Conservation (phyloP, 371 early-diverging fungal species). For the Mucor mucedo region DNA sequence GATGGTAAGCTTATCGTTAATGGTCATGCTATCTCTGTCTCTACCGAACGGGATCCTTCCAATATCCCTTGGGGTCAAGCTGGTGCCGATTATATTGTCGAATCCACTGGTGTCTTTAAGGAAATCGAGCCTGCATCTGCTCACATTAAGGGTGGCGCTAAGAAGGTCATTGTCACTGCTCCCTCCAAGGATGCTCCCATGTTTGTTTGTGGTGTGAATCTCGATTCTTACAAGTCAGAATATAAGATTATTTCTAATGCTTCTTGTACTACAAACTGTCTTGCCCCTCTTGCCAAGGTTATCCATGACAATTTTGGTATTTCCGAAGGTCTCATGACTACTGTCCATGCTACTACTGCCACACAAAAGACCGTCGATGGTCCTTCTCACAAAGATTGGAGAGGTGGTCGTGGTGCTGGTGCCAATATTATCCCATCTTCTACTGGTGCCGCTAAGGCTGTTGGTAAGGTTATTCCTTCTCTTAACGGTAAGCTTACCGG, state of each 20-base stretch:
- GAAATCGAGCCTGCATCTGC: slow-evolving; percentile 83
- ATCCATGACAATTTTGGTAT: slow-evolving; percentile 95
- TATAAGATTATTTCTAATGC: slow-evolving; percentile 97
- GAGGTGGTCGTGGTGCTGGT: slow-evolving; percentile 92
- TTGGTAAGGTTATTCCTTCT: slow-evolving; percentile 97
- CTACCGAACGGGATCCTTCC: slow-evolving; percentile 74
- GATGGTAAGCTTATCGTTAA: slow-evolving; percentile 87
- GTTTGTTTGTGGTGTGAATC: slow-evolving; percentile 95
- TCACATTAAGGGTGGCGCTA: slow-evolving; percentile 91
- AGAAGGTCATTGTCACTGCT: slow-evolving; percentile 98
- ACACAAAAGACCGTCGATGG: slow-evolving; percentile 99
- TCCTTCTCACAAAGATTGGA: slow-evolving; percentile 97
- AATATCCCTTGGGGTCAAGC: slow-evolving; percentile 92
- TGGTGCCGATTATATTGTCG: slow-evolving; percentile 82
- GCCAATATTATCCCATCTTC: slow-evolving; percentile 99
- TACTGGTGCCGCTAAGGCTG: slow-evolving; percentile 99
- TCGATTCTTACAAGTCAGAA: slow-evolving; percentile 84
- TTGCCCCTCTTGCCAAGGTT: slow-evolving; percentile 98
- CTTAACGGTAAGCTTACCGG: slow-evolving; percentile 98
- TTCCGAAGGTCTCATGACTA: slow-evolving; percentile 91
- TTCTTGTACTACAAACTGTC: slow-evolving; percentile 99
- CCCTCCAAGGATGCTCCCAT: slow-evolving; percentile 92
- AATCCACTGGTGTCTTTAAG: slow-evolving; percentile 87
- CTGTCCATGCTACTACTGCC: slow-evolving; percentile 98
- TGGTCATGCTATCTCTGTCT: slow-evolving; percentile 81